Evolutionary conservation across 257 asterid genomes (phyloP).

Genomic region (Lycium ferocissimum): DNA sequence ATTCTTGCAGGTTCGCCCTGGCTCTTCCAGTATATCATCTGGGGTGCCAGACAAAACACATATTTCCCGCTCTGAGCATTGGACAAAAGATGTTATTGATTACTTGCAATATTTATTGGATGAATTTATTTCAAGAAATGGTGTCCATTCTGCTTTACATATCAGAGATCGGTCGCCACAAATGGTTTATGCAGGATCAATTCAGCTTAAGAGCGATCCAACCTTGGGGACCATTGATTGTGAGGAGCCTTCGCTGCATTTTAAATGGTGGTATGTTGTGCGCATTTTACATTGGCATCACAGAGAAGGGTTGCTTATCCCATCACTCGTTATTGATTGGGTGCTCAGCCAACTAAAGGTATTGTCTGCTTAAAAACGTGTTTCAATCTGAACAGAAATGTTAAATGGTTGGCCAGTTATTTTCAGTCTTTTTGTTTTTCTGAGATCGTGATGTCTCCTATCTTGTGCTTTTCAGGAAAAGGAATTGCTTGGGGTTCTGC

Average conservation of each 20-base stretch:
- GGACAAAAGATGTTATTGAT: conserved; percentile 96
- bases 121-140: conserved; percentile 77
- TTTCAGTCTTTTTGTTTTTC: neutral
- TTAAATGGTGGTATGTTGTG: conserved; percentile 98
- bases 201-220: conserved; percentile 63
- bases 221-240: conserved; percentile 55
- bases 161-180: conserved; percentile 74
- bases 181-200: conserved; percentile 66
- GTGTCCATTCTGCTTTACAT: conserved; percentile 60
- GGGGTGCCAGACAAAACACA: conserved; percentile 83
- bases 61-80: conserved; percentile 86
- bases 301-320: conserved; percentile 86
- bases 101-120: conserved; percentile 90
- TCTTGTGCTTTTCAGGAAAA: conserved; percentile 72
- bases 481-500: conserved; percentile 80
- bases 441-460: conserved; percentile 23
- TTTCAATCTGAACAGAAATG: conserved; percentile 22
- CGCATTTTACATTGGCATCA: conserved; percentile 97
- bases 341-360: conserved; percentile 98
- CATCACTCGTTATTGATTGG: conserved; percentile 95
- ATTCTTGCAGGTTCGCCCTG: conserved; percentile 74
- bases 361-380: conserved; percentile 32
- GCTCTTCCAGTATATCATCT: conserved; percentile 73
- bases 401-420: neutral
- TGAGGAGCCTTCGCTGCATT: conserved; percentile 85